These are phyloP conservation scores for Crithidia sp. DNA, from an alignment of 208 protist genomes.

Conservation along the genomic window DNA sequence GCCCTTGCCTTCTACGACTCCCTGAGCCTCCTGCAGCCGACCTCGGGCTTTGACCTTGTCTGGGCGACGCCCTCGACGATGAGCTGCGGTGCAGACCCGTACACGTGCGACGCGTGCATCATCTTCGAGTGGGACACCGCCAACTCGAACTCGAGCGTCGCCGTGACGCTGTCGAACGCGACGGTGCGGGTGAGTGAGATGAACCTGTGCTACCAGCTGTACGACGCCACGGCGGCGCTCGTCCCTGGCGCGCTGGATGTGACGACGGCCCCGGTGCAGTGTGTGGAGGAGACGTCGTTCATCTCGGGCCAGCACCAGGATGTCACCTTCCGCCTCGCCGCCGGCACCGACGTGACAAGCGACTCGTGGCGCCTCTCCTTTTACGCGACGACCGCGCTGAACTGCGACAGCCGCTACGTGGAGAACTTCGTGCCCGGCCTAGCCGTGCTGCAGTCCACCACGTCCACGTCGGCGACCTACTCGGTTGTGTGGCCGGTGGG, in stretches of 20 bases:
- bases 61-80: constrained; percentile 69
- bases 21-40: constrained; percentile 40
- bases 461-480: constrained; percentile 67
- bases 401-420: constrained; percentile 64
- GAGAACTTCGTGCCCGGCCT: constrained; percentile 56
- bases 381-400: constrained; percentile 47
- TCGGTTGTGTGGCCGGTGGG: constrained; percentile 81
- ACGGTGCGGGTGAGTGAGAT: constrained; percentile 56
- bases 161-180: constrained; percentile 43
- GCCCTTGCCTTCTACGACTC: constrained; percentile 59
- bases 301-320: constrained; percentile 64
- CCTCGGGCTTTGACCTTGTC: constrained; percentile 43
- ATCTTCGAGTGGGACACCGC: constrained; percentile 52
- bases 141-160: constrained; percentile 36
- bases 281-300: constrained; percentile 56
- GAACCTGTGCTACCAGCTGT: constrained; percentile 83
- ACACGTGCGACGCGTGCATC: constrained; percentile 60
- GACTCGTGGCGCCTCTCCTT: constrained; percentile 87
- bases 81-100: constrained; percentile 61
- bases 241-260: constrained; percentile 55
- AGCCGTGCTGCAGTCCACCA: constrained; percentile 38
- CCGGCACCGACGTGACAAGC: constrained; percentile 43
- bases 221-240: constrained; percentile 62
- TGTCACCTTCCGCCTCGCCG: constrained; percentile 65
- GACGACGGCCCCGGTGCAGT: constrained; percentile 62